Conservation (phyloP, 371 early-diverging fungal species). For the Rhizopus sp. region DNA sequence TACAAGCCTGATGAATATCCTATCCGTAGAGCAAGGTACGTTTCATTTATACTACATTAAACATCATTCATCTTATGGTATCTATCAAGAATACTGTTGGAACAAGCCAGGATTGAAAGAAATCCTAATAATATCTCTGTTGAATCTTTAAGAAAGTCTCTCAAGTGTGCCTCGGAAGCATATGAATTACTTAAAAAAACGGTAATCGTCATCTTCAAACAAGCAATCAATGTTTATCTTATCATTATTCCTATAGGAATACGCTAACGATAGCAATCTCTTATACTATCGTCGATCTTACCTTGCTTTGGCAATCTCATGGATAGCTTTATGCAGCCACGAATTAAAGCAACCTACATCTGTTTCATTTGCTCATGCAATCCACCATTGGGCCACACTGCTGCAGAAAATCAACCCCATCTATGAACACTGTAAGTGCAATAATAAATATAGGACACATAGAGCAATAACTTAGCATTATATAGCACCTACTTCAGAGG, state of each 20-base stretch:
- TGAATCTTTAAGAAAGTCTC: conserved; percentile 12
- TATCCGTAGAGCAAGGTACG: conserved; percentile 44
- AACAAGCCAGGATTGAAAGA: conserved; percentile 29
- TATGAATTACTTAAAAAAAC: conserved; percentile 18
- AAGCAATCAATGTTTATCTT: not conserved
- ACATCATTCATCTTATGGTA: not conserved
- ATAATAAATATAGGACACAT: not conserved
- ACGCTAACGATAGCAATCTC: conserved; percentile 42
- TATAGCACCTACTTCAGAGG: conserved; percentile 16
- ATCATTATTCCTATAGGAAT: conserved; percentile 16
- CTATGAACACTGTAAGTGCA: conserved; percentile 16
- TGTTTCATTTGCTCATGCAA: conserved; percentile 50
- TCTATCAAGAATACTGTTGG: conserved; percentile 19
- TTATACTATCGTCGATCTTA: conserved; percentile 51
- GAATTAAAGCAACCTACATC: conserved; percentile 25
- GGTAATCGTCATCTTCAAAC: conserved; percentile 7
- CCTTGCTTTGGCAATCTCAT: conserved; percentile 59
- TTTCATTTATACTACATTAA: not conserved
- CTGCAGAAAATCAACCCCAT: conserved; percentile 34
- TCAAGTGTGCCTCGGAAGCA: conserved; percentile 29
- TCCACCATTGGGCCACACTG: conserved; percentile 60
- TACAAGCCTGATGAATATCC: conserved; percentile 31
- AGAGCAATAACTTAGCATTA: not conserved
- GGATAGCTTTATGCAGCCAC: conserved; percentile 56
- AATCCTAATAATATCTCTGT: conserved; percentile 4